Base-by-base conservation (phyloP, 192 early-diverging fungal species). In the Endogone sp. region DNA sequence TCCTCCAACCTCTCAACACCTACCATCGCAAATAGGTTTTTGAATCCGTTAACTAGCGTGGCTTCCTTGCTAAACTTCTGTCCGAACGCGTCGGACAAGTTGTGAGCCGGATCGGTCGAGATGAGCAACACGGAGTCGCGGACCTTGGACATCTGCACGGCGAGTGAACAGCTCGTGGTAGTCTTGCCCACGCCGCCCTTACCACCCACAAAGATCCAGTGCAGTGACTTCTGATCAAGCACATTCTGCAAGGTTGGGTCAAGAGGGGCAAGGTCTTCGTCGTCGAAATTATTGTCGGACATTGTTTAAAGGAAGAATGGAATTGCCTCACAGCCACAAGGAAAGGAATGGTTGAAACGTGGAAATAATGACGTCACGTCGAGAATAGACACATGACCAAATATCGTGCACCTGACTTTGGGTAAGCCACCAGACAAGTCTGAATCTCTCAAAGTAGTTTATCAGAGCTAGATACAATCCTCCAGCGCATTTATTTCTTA, bases 71-170 rank as follows among this genome's bases (percentile, higher is more conserved):
- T 86, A 72, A 99, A 99, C 86, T 98, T 99, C 89, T 99, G 98
- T 67, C 95, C 92, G 86, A 98, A 98, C 27, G 96, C 96, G 81
- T 99, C 96, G 6, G 95, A 97, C 72, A 99, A 82, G 79, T 99
- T 99, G 88, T 99, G 98, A 32, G 98, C 98, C 23, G 98, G 98
- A 75, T 99, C 98, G n/a, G 98, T 99, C 13, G 96, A 98, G 66
- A 99, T 99, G 69, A 99, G 76, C 65, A 99, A 81, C 20, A 99
- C 98, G 56, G 90, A 92, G 64, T 98, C 92, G 65, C 98, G 89
- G 2, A 88, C 91, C 72, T 91, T 90, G 26, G 94, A 82, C 67
- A 99, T 82, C 72, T 99, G 96, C 29, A 92, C 90, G 44, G 98
- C 98, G 32, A 99, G 86, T 30, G 94, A 96, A 72, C 96, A 99